phyloP scores from a whole-genome alignment of 768 basidiomycete species.

The Mycena galopus region DNA sequence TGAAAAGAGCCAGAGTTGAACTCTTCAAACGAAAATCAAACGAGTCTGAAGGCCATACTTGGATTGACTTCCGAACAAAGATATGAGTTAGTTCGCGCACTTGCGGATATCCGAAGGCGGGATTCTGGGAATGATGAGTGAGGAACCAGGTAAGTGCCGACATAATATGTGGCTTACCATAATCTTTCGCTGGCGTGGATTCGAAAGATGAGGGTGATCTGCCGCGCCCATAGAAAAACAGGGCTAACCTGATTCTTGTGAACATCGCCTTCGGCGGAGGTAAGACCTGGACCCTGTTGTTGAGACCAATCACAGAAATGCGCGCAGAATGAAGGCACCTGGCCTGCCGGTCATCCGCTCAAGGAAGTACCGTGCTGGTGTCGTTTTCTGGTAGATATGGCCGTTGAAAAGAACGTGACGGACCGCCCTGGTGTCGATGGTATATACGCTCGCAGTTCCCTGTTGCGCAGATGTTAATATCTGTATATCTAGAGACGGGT shows the following conservation, averaged over 20 bases:
- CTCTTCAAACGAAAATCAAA: background rate
- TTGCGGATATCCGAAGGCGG: conserved; percentile 61
- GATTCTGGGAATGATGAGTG: conserved; percentile 47
- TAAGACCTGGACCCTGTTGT: no score
- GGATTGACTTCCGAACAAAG: conserved; percentile 54
- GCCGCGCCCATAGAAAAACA: no score
- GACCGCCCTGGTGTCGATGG: conserved; percentile 62
- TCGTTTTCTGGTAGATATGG: conserved; percentile 58
- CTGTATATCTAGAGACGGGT: background rate
- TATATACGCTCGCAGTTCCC: conserved; percentile 48
- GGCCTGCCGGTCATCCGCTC: conserved; percentile 43
- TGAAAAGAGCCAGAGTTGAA: background rate
- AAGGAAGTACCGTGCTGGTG: conserved; percentile 41
- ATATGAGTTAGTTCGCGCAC: conserved; percentile 56
- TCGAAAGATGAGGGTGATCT: background rate
- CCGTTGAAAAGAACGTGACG: conserved; percentile 62
- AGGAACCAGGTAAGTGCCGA: background rate
- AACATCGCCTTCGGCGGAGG: conserved; percentile 34
- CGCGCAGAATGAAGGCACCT: conserved; percentile 10
- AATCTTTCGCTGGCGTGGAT: conserved; percentile 38
- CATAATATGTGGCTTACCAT: conserved; percentile 32
- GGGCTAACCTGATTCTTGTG: conserved; percentile 38
- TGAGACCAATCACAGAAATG: no score
- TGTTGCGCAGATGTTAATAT: background rate
- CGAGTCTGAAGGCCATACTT: conserved; percentile 37